Base-by-base conservation (phyloP, 768 basidiomycete species). In the Panaeolus cyanescens region DNA sequence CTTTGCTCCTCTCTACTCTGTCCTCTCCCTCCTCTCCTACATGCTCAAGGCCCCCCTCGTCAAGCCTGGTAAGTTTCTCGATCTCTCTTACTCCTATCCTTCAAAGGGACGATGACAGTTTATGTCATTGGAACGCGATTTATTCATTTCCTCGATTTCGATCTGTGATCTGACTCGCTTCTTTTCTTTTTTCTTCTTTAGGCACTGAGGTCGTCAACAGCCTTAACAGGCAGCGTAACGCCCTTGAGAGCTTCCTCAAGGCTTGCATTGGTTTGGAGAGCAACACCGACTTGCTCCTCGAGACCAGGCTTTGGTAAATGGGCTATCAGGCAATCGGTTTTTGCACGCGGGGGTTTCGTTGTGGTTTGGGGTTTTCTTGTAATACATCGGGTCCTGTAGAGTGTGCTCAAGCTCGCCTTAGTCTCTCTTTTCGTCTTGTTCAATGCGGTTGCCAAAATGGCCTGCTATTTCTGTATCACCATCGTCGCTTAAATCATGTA, bases 21-120 rank as follows among this genome's bases (percentile, higher is more conserved):
- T 99, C 61, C 82, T 99, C 58, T 96, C 95, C 37, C 85, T 98
- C 63, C 83, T 98, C 59, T 92, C 89, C 40, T 98, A 96, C 84
- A 96, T 98, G 95, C 88, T 96, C 79, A 97, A 97, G 83, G 95
- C 95, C 0, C 94, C 95, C n/a, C 86, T 96, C 70, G 95, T 96
- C 77, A 96, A 96, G 82, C 93, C 92, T 67, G 92, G 45, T 50
- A 50, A 50, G 45, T 50, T 13, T 4, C 25, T n/a, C n/a, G n/a
- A n/a, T n/a, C n/a, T n/a, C n/a, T n/a, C n/a, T 10, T 8, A n/a
- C 39, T 20, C 20, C 39, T 20, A 42, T 42, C 39, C 39, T n/a
- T 42, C 19, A 5, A 10, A 19, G 88, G 6, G 25, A 22, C 45
- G 45, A 20, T 50, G 45, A 50, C 45, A 50, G 45, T 10, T 50